Percentiles rank a stretch among this genome's conserved stretches.
Evolutionary conservation across 148 eudicot genomes (phyloP).

Genomic region (Talinum fruticosum): DNA sequence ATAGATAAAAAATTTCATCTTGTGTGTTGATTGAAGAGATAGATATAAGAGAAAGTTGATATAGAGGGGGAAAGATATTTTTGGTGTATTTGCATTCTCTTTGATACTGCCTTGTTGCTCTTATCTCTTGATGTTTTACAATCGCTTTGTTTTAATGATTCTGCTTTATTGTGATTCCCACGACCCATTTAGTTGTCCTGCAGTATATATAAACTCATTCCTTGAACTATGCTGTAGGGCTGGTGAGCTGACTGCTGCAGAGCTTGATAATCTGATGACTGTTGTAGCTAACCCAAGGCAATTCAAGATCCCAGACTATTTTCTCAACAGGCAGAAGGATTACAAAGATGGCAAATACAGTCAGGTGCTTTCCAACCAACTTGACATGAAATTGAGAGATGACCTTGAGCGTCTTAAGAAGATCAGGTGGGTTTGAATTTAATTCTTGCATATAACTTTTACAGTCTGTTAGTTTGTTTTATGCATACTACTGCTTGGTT

Average conservation of each 20-base stretch:
- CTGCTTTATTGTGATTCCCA: neutral
- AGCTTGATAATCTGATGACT: constrained; percentile 70
- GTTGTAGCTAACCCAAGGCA: constrained; percentile 91
- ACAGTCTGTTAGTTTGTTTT: neutral
- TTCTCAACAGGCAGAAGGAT: constrained; percentile 89
- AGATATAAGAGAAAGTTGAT: neutral
- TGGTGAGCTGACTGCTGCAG: constrained; percentile 74
- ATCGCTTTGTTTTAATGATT: neutral
- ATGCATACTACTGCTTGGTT: neutral
- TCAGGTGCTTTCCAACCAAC: constrained; percentile 81
- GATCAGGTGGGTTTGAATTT: constrained; percentile 57
- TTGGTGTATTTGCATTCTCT: no score
- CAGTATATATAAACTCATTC: neutral
- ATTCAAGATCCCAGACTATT: constrained; percentile 88
- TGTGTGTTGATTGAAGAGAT: neutral
- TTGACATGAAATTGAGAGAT: constrained; percentile 94
- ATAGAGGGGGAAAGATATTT: neutral
- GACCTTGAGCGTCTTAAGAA: constrained; percentile 89
- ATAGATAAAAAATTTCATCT: neutral
- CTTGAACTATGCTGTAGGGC: constrained; percentile 47
- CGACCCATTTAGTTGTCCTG: neutral
- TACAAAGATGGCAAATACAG: constrained; percentile 88
- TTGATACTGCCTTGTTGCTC: no score
- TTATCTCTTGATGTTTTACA: no score
- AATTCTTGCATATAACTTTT: neutral